These are phyloP conservation scores for Aegilops sharonensis DNA, from an alignment of 176 grass and related monocot genomes.

Conservation along the genomic window DNA sequence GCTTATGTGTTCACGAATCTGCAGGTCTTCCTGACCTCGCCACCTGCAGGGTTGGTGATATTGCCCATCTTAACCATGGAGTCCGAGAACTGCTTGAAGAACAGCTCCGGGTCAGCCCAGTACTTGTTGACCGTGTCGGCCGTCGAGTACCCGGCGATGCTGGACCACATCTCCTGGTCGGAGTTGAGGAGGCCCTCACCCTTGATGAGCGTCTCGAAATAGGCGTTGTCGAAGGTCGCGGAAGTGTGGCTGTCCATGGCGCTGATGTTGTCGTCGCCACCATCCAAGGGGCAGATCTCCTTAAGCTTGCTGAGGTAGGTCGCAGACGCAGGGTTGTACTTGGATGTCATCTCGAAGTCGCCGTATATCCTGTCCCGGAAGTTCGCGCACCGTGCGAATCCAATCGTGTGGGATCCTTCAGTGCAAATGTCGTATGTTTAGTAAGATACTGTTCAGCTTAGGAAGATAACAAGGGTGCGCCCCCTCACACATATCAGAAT, in stretches of 20 bases:
- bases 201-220: conserved; percentile 61
- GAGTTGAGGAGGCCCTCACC: conserved; percentile 91
- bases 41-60: conserved; percentile 80
- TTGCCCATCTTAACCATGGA: conserved; percentile 99
- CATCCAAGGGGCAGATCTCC: conserved; percentile 60
- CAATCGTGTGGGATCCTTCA: conserved; percentile 86
- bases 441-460: not conserved
- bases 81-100: conserved; percentile 94
- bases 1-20: conserved; percentile 88
- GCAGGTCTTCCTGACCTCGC: conserved; percentile 91
- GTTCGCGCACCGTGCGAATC: conserved; percentile 76
- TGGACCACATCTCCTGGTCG: conserved; percentile 98
- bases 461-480: not conserved
- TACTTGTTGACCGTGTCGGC: conserved; percentile 73
- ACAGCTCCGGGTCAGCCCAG: conserved; percentile 62
- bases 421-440: not conserved
- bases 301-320: conserved; percentile 74
- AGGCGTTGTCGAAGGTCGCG: conserved; percentile 75
- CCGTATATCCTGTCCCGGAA: conserved; percentile 75
- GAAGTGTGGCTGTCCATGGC: conserved; percentile 72
- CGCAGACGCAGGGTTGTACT: conserved; percentile 49
- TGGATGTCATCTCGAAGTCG: conserved; percentile 70
- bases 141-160: conserved; percentile 57
- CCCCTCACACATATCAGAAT: not conserved
- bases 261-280: conserved; percentile 73